Base-by-base conservation (phyloP, 257 asterid genomes). In the Forsythia suspensa region DNA sequence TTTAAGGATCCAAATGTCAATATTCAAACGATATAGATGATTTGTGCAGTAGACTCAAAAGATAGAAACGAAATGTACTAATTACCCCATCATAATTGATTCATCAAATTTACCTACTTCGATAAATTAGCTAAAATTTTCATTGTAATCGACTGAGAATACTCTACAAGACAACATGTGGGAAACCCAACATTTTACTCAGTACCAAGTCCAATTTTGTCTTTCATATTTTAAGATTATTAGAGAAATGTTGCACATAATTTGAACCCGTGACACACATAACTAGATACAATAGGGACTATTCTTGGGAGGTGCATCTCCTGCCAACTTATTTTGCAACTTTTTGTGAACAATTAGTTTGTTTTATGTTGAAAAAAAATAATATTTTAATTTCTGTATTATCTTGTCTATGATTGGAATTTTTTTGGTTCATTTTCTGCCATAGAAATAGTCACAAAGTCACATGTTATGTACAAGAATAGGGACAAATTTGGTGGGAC, bases 381-480 rank as follows among this genome's bases (percentile, higher is more conserved):
- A 21, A 63, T 29, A 63, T 63, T 63, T 29, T 3, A 63, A 4
- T 63, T 21, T 63, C n/a, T 63, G 18, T 76, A 76, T 63, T 41
- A 69, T 61, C 72, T 63, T 72, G 69, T 63, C 29, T 36, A 21
- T 59, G 42, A 24, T 11, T 73, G 74, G 82, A 79, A 75, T 71
- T 67, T 78, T 21, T 65, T 70, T 70, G 15, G 70, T 24, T 24
- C 70, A 63, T 21, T 16, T 48, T 71, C 57, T 59, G 48, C 37
- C 70, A 61, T 65, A 46, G 71, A 79, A 37, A 34, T 74, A 80
- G 76, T 61, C 77, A 38, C 67, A 71, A 11, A 51, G 39, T 79
- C 90, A 87, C 90, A 81, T 87, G 90, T 61, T 20, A 67, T 85
- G 90, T 87, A 80, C 44, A 74, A 79, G 55, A 21, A 77, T 73